These are phyloP conservation scores for Sophora flavescens DNA, from an alignment of 306 rosid genomes.

Conservation along the genomic window DNA sequence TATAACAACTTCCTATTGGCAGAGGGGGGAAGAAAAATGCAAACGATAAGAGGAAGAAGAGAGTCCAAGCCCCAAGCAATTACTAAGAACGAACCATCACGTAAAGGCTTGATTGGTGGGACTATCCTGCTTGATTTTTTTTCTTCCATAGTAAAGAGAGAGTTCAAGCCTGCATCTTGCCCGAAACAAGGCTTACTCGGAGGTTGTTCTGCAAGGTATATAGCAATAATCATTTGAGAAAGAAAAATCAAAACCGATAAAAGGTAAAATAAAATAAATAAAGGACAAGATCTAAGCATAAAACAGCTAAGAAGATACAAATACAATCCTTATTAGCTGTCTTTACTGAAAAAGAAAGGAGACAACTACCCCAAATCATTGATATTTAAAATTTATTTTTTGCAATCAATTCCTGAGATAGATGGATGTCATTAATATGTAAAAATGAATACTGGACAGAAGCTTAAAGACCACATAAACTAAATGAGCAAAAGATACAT, in stretches of 20 bases:
- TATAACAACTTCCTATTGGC: background rate
- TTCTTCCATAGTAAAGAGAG: slow-evolving; percentile 46
- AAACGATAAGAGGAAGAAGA: slow-evolving; percentile 25
- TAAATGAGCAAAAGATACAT: slow-evolving; percentile 12
- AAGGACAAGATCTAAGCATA: background rate
- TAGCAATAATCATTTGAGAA: slow-evolving; percentile 46
- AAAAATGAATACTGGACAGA: slow-evolving; percentile 16
- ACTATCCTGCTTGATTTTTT: slow-evolving; percentile 50
- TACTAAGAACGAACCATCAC: slow-evolving; percentile 61
- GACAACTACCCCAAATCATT: slow-evolving; percentile 16
- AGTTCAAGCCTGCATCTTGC: slow-evolving; percentile 53
- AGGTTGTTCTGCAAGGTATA: slow-evolving; percentile 58
- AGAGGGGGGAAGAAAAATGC: slow-evolving; percentile 5
- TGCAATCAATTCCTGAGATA: slow-evolving; percentile 24
- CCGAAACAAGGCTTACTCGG: slow-evolving; percentile 39
- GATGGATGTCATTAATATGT: slow-evolving; percentile 2
- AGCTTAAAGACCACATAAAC: slow-evolving; percentile 10
- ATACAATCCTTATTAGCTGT: background rate
- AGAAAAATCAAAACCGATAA: slow-evolving; percentile 38
- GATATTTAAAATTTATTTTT: slow-evolving; percentile 9
- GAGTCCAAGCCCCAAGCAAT: slow-evolving; percentile 16
- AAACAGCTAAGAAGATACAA: background rate
- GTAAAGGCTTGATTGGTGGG: slow-evolving; percentile 60
- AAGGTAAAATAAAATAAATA: background rate
- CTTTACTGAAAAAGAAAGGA: slow-evolving; percentile 13